Evolutionary conservation across 371 early-diverging fungal species (phyloP).

Genomic region (Apophysomyces elegans): DNA sequence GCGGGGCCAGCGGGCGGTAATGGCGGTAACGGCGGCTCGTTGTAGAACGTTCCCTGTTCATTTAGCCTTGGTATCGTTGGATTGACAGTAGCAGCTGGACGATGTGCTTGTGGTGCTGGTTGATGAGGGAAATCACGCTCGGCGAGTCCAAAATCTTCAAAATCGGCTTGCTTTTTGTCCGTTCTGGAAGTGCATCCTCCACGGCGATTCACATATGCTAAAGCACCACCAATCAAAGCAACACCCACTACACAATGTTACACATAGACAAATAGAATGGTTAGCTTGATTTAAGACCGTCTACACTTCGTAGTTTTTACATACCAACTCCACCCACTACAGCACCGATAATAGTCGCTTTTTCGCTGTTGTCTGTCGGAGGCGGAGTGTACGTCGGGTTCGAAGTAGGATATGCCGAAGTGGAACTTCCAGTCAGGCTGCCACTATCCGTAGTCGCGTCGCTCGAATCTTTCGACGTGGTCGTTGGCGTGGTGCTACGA

Average conservation of each 20-base stretch:
- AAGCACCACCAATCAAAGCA: slow-evolving; percentile 39
- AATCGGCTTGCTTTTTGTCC: slow-evolving; percentile 32
- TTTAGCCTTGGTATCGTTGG: slow-evolving; percentile 19
- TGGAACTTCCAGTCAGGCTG: not conserved
- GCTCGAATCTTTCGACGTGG: not conserved
- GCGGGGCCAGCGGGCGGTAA: slow-evolving; percentile 10
- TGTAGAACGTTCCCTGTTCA: slow-evolving; percentile 28
- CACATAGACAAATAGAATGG: not conserved
- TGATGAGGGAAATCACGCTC: slow-evolving; percentile 44
- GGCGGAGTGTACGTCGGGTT: not conserved
- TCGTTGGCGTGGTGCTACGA: slow-evolving; percentile 1
- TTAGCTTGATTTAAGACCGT: slow-evolving; percentile 3
- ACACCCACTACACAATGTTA: slow-evolving; percentile 32
- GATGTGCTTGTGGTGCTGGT: slow-evolving; percentile 13
- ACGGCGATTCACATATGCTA: slow-evolving; percentile 41
- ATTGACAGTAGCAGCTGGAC: slow-evolving; percentile 12
- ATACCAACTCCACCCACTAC: slow-evolving; percentile 50
- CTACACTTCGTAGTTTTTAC: slow-evolving; percentile 10
- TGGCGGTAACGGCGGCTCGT: slow-evolving; percentile 16
- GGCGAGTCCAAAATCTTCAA: slow-evolving; percentile 51
- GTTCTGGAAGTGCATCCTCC: slow-evolving; percentile 39
- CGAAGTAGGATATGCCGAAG: slow-evolving; percentile 1
- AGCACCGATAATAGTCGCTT: slow-evolving; percentile 25
- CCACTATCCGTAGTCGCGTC: not conserved
- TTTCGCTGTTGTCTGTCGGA: not conserved